Percentiles rank a stretch among this genome's conserved stretches.
These are phyloP conservation scores for Leccinellum luteum DNA, from an alignment of 768 basidiomycete genomes.

Conservation along the genomic window DNA sequence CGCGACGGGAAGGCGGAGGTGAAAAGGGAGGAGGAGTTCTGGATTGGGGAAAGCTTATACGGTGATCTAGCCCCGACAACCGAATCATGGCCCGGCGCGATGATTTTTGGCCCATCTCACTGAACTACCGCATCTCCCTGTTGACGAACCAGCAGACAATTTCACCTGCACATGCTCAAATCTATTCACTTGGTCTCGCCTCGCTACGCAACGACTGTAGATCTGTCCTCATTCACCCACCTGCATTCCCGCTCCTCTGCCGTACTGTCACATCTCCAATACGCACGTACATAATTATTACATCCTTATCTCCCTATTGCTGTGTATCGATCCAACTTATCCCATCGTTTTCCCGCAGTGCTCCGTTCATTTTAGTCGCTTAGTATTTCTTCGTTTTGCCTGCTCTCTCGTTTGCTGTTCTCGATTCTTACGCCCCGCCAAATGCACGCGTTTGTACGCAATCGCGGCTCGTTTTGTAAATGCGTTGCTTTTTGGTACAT, in stretches of 20 bases:
- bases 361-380: constrained; percentile 13
- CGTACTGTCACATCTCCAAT: not conserved
- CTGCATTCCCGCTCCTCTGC: constrained; percentile 12
- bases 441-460: constrained; percentile 1
- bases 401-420: constrained; percentile 20
- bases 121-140: constrained; percentile 3
- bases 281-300: constrained; percentile 26
- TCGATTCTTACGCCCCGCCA: not conserved
- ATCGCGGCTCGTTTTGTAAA: constrained; percentile 20
- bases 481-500: constrained; percentile 17
- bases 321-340: constrained; percentile 25
- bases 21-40: constrained; percentile 39
- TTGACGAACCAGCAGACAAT: constrained; percentile 19
- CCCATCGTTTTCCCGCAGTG: constrained; percentile 15
- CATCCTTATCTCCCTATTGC: constrained; percentile 26
- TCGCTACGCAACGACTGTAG: constrained; percentile 19
- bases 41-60: constrained; percentile 52
- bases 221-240: constrained; percentile 20
- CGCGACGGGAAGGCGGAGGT: constrained; percentile 55
- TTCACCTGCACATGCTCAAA: constrained; percentile 26
- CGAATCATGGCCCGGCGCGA: not conserved
- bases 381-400: constrained; percentile 17
- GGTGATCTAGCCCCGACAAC: constrained; percentile 27
- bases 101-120: constrained; percentile 1
- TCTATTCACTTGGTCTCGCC: constrained; percentile 19